Conservation (phyloP, 495 filamentous ascomycete genomes). For the Tuber melanosporum region DNA sequence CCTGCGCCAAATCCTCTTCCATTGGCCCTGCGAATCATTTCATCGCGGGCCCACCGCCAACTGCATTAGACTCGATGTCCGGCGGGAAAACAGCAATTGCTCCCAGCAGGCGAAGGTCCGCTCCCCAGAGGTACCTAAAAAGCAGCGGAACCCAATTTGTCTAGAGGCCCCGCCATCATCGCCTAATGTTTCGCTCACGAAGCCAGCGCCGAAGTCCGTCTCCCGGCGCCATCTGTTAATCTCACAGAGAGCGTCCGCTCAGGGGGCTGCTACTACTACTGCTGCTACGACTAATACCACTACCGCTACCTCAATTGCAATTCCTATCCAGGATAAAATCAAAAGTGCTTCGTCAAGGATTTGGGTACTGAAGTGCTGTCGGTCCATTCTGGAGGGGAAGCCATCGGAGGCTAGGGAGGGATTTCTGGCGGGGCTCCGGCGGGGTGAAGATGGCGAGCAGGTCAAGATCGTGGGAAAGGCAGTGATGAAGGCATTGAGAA, state of each 20-base stretch:
- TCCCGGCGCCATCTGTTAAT: neutral
- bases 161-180: neutral
- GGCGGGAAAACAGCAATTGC: neutral
- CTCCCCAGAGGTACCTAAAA: slow-evolving; percentile 3
- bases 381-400: slow-evolving; percentile 9
- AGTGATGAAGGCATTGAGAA: slow-evolving; percentile 33
- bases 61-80: slow-evolving; percentile 11
- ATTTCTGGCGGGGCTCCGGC: slow-evolving; percentile 26
- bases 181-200: neutral
- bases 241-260: neutral
- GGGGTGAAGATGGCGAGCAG: slow-evolving; percentile 6
- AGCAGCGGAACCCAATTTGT: neutral
- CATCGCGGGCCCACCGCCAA: slow-evolving; percentile 10
- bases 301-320: neutral
- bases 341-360: slow-evolving; percentile 3
- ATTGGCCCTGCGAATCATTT: slow-evolving; percentile 13
- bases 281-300: neutral
- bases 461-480: slow-evolving; percentile 21
- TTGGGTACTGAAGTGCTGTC: slow-evolving; percentile 19
- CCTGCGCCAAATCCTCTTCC: slow-evolving; percentile 37
- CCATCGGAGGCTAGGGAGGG: slow-evolving; percentile 17
- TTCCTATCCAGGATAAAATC: neutral
- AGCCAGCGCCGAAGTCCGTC: neutral
- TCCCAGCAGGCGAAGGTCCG: neutral
- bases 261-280: neutral